Evolutionary conservation across 2,329 filamentous ascomycete genomes (phyloP).

Genomic region (Fusarium sororula): DNA sequence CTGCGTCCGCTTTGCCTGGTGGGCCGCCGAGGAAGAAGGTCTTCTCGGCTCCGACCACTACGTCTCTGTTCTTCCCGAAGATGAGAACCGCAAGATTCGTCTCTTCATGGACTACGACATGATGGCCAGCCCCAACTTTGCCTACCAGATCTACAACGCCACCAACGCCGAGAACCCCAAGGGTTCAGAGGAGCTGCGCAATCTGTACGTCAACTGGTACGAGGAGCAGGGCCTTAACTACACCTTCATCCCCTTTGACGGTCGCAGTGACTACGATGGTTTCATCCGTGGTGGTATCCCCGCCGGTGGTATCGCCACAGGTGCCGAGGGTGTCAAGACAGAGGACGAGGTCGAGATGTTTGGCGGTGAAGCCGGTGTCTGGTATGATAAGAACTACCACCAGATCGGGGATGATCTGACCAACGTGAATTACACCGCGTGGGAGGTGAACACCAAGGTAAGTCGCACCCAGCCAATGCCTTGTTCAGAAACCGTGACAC

Average conservation of each 20-base stretch:
- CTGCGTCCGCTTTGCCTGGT: slow-evolving; percentile 74
- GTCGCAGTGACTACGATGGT: slow-evolving; percentile 80
- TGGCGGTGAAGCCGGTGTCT: slow-evolving; percentile 72
- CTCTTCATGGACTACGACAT: slow-evolving; percentile 78
- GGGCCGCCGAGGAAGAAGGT: slow-evolving; percentile 73
- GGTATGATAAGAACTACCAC: slow-evolving; percentile 70
- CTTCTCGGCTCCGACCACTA: slow-evolving; percentile 72
- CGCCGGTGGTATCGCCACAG: slow-evolving; percentile 79
- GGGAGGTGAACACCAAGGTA: slow-evolving; percentile 69
- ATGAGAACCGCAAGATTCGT: slow-evolving; percentile 70
- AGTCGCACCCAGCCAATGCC: slow-evolving; percentile 19
- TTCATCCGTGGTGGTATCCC: slow-evolving; percentile 80
- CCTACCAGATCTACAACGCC: slow-evolving; percentile 75
- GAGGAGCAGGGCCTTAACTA: slow-evolving; percentile 68
- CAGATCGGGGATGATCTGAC: slow-evolving; percentile 67
- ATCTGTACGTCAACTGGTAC: slow-evolving; percentile 76
- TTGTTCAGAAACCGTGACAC: not conserved
- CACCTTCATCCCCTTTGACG: slow-evolving; percentile 78
- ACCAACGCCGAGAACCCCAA: slow-evolving; percentile 75
- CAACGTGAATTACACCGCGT: slow-evolving; percentile 68
- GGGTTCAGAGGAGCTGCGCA: slow-evolving; percentile 74
- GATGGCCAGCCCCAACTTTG: slow-evolving; percentile 73
- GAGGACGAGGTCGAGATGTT: slow-evolving; percentile 71
- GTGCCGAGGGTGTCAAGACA: slow-evolving; percentile 81
- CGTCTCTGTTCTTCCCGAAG: slow-evolving; percentile 60